Conservation (phyloP, 768 basidiomycete genomes). For the Jaapia argillacea region DNA sequence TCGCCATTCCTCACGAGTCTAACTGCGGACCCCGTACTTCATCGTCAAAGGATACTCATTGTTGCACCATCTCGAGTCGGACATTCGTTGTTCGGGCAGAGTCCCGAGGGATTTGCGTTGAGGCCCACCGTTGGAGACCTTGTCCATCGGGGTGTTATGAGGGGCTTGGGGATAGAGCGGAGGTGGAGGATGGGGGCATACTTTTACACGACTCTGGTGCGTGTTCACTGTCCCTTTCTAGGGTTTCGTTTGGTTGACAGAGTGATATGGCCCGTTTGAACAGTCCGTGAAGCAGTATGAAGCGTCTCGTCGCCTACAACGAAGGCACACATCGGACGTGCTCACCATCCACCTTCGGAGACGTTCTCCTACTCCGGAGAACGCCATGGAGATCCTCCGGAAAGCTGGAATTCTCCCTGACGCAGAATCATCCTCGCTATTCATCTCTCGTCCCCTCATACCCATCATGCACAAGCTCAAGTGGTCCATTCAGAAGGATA, state of each 20-base stretch:
- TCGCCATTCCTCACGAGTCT: constrained; percentile 37
- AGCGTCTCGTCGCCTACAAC: constrained; percentile 40
- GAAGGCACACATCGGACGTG: constrained; percentile 39
- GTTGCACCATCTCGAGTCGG: constrained; percentile 58
- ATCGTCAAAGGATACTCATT: constrained; percentile 48
- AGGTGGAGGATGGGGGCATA: constrained; percentile 59
- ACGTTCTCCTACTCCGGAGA: constrained; percentile 26
- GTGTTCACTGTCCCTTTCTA: constrained; percentile 12
- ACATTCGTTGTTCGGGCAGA: constrained; percentile 53
- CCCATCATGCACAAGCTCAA: constrained; percentile 59
- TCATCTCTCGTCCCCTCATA: constrained; percentile 49
- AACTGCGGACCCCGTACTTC: constrained; percentile 53
- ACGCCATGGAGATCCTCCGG: constrained; percentile 32
- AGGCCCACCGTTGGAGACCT: constrained; percentile 60
- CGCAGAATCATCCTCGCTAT: constrained; percentile 45
- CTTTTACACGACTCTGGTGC: constrained; percentile 49
- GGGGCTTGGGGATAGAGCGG: constrained; percentile 55
- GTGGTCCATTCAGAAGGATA: constrained; percentile 60
- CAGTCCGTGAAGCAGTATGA: constrained; percentile 67
- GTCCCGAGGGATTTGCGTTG: constrained; percentile 42
- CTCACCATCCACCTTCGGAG: constrained; percentile 45
- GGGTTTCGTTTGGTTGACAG: no score
- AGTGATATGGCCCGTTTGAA: constrained; percentile 1
- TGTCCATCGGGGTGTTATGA: constrained; percentile 60
- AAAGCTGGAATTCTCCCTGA: constrained; percentile 50